A percentile compares a stretch with the other conserved stretches of the same genome.
Conservation (phyloP, 2,329 filamentous ascomycete genomes). For the Penicillium italicum region DNA sequence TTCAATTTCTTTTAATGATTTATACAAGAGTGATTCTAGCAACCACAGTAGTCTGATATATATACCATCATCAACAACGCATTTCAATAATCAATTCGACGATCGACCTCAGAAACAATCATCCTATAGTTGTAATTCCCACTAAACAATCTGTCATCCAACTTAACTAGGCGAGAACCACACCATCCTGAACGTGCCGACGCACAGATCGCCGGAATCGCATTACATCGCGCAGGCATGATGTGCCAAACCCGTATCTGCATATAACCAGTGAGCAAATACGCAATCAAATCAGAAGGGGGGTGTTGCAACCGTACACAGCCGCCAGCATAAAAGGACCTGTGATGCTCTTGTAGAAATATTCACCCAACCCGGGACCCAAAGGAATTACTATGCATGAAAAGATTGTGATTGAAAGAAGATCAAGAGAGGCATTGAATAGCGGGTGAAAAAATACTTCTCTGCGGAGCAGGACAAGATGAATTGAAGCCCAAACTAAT, state of each 20-base stretch:
- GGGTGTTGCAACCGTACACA: not conserved
- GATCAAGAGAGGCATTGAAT: not conserved
- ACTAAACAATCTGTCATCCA: not conserved
- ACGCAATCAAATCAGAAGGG: not conserved
- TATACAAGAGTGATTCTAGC: not conserved
- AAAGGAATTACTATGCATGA: not conserved
- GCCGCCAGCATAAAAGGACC: not conserved
- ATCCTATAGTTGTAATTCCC: not conserved
- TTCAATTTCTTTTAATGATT: not conserved
- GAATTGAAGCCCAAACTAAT: not conserved
- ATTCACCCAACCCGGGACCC: not conserved
- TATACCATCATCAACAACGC: not conserved
- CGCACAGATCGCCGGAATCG: not conserved
- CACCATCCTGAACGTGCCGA: not conserved
- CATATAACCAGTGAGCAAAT: not conserved
- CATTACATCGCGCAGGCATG: not conserved
- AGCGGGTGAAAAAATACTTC: not conserved
- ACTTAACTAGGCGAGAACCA: not conserved
- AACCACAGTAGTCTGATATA: not conserved
- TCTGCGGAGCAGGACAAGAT: not conserved
- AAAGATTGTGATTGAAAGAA: not conserved
- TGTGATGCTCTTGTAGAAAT: not conserved
- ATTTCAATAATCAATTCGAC: not conserved
- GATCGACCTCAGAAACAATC: not conserved
- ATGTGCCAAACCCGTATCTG: not conserved